Percentiles rank a stretch among this genome's conserved stretches.
phyloP scores from a whole-genome alignment of 2,329 filamentous ascomycete species.

The Aspergillus caelatus region DNA sequence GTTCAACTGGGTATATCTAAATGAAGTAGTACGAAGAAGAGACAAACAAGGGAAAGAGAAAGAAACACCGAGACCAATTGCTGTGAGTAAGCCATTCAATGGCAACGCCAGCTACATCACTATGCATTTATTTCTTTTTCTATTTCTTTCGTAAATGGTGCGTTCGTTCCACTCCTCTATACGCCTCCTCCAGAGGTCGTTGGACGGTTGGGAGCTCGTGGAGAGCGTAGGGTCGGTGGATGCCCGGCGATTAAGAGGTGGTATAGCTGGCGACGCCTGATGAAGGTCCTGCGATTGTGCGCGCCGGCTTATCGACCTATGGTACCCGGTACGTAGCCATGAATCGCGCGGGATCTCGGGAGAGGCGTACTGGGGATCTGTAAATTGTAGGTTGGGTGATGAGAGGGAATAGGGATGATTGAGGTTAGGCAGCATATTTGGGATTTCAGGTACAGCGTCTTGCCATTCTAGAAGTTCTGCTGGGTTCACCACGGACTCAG shows the following conservation, averaged over 20 bases:
- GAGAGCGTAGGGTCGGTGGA: constrained; percentile 38
- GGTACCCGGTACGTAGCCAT: constrained; percentile 20
- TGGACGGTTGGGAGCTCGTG: constrained; percentile 27
- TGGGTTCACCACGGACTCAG: constrained; percentile 3
- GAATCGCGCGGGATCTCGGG: constrained; percentile 22
- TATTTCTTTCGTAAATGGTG: constrained; percentile 39
- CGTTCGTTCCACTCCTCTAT: constrained; percentile 45
- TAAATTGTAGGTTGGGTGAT: constrained; percentile 36
- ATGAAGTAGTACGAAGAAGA: background rate
- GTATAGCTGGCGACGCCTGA: constrained; percentile 12
- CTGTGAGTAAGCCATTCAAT: background rate
- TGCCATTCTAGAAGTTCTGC: constrained; percentile 9
- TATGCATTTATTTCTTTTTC: constrained; percentile 39
- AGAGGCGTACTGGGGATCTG: constrained; percentile 23
- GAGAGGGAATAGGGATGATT: constrained; percentile 37
- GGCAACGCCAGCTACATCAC: constrained; percentile 36
- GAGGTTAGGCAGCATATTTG: constrained; percentile 11
- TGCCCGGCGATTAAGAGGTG: constrained; percentile 28
- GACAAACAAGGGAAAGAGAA: constrained; percentile 1
- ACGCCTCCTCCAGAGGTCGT: constrained; percentile 41
- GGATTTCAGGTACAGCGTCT: constrained; percentile 17
- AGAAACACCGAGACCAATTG: background rate
- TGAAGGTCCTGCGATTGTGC: constrained; percentile 24
- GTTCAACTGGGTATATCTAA: constrained; percentile 17
- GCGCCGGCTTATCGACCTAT: constrained; percentile 17